Evolutionary conservation across 1,139 yeast species (phyloP).

Genomic region (Suhomyces guaymorum): DNA sequence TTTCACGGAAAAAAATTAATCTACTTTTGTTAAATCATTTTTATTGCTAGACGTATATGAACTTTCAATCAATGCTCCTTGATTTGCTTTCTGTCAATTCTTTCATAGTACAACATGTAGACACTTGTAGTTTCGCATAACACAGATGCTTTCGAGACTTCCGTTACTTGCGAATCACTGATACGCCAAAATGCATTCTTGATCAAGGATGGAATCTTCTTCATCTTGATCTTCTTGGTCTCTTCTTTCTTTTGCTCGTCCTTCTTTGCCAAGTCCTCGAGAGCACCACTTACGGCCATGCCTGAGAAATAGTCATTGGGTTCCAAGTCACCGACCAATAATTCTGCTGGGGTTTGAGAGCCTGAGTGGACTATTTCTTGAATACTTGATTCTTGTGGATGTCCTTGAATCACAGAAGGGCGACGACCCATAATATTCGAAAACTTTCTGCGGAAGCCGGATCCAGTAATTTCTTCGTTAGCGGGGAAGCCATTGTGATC

Average conservation of each 20-base stretch:
- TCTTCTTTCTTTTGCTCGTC: conserved; percentile 2
- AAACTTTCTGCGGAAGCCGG: conserved; percentile 34
- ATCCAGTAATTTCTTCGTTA: conserved; percentile 1
- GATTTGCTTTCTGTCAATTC: conserved; percentile 37
- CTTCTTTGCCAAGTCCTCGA: conserved; percentile 8
- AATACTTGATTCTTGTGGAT: conserved; percentile 36
- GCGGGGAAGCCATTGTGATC: conserved; percentile 1
- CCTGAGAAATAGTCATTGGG: conserved; percentile 19
- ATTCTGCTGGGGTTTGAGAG: conserved; percentile 46
- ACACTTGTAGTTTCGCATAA: conserved; percentile 71
- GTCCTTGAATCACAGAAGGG: conserved; percentile 46
- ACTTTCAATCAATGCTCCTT: conserved; percentile 8
- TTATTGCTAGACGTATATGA: not conserved
- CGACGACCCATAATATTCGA: conserved; percentile 48
- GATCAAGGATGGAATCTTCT: conserved; percentile 52
- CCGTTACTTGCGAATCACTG: conserved; percentile 72
- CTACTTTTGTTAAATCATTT: conserved; percentile 1
- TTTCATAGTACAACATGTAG: conserved; percentile 81
- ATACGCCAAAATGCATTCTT: conserved; percentile 83
- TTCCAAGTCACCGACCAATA: conserved; percentile 36
- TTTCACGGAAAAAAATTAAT: not conserved
- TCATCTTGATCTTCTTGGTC: conserved; percentile 37
- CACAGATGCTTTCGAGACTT: conserved; percentile 60
- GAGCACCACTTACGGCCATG: conserved; percentile 14
- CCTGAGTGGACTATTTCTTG: conserved; percentile 47